Base-by-base conservation (phyloP, 2,329 filamentous ascomycete species). In the Sclerotinia glacialis region DNA sequence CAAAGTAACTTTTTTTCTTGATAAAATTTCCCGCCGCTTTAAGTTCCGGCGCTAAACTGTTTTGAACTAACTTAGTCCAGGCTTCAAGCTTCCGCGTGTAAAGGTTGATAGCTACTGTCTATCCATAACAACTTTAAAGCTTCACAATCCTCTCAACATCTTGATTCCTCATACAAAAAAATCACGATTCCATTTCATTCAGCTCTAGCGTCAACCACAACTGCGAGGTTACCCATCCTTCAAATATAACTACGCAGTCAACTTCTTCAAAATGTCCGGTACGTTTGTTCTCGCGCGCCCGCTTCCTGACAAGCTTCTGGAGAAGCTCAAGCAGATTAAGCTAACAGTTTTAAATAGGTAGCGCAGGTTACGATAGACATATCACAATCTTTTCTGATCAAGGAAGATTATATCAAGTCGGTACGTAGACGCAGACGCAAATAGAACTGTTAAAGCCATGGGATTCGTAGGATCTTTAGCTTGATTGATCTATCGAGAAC, bases 351-450 rank as follows among this genome's bases (percentile, higher is more conserved):
- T 67, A 65, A 70, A 75, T 76, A 92, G 89, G 89, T 80, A 90
- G 88, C 81, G 89, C 91, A 81, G 93, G 92, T 77, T 98, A 96
- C 82, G 95, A 99, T 82, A 88, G 95, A 84, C 95, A 99, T 82
- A 99, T 99, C 77, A 99, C 95, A 78, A 98, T 99, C 85, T 99
- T 99, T 84, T 97, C 95, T 70, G 95, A 99, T 80, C 93, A 97
- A 82, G 95, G 95, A 77, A 89, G 95, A 79, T 85, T 99, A 79
- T 99, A 98, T 80, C 95, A 99, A 97, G 95, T 99, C 80, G 95
- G 95, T 98, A 86, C 77, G 93, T 86, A 71, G 47, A 68, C 23
- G 12, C 21, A 60, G 44, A 56, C 58, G 37, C 64, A 50, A 53
- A 60, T 65, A 60, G 64, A 65, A 56, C 64, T 14, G 28, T 44